Evolutionary conservation across 768 basidiomycete species (phyloP).

Genomic region (Pleurotus eryngii): DNA sequence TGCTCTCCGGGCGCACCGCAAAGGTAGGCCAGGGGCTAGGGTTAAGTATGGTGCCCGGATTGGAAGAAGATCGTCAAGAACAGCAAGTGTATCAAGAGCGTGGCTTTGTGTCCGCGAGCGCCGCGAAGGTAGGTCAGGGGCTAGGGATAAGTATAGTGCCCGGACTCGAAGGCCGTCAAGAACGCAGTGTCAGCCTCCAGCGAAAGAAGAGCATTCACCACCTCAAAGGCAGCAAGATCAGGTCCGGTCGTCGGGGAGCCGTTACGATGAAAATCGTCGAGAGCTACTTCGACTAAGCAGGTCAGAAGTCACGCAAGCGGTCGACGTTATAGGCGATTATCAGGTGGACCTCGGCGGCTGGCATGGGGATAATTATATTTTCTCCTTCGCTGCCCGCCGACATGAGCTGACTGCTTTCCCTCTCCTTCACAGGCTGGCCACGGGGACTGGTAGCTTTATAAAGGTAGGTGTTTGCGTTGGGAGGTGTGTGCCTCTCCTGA

Average conservation of each 20-base stretch:
- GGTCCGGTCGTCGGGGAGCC: background rate
- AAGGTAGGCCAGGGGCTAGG: background rate
- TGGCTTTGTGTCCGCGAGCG: background rate
- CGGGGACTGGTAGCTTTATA: background rate
- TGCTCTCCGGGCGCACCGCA: background rate
- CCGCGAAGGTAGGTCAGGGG: background rate
- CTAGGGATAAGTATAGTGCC: background rate
- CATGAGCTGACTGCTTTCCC: background rate
- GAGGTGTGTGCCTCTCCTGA: background rate
- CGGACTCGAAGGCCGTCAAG: background rate
- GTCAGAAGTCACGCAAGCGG: background rate
- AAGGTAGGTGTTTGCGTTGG: background rate
- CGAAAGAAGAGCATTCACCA: background rate
- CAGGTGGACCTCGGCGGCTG: background rate
- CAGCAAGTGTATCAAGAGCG: no score
- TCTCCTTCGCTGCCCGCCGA: background rate
- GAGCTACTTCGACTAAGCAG: background rate
- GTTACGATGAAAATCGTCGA: background rate
- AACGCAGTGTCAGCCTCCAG: background rate
- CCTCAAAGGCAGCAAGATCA: background rate
- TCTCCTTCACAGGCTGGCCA: background rate
- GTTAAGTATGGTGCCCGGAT: background rate
- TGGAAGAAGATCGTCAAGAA: no score
- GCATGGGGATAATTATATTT: background rate
- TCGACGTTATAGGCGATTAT: background rate